Evolutionary conservation across 2,329 filamentous ascomycete genomes (phyloP).

Genomic region (Saccharata proteae): DNA sequence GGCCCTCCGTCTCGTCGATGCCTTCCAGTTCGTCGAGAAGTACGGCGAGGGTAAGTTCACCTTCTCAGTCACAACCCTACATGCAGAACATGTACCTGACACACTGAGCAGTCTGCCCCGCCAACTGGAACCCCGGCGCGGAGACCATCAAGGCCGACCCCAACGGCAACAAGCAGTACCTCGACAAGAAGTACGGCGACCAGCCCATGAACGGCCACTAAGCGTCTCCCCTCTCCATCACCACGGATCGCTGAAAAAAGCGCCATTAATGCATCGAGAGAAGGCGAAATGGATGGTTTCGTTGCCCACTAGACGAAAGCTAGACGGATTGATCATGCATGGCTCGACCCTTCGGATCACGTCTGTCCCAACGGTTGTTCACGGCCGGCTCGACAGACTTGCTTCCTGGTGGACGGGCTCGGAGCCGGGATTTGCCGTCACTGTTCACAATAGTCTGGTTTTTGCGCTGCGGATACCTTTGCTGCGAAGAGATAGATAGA

Average conservation of each 20-base stretch:
- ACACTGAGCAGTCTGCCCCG: conserved; percentile 25
- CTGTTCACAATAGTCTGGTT: too few relatives aligned
- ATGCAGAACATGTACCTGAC: neutral
- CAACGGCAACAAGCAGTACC: conserved; percentile 27
- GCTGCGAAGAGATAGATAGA: conserved; percentile 9
- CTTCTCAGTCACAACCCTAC: conserved; percentile 1
- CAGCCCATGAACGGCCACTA: conserved; percentile 9
- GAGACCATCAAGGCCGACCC: conserved; percentile 29
- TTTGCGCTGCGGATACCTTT: conserved; percentile 8
- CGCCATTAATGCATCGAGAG: too few relatives aligned
- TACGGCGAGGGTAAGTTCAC: conserved; percentile 24
- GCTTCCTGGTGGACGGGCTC: too few relatives aligned
- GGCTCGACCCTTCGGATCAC: too few relatives aligned
- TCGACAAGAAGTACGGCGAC: conserved; percentile 22
- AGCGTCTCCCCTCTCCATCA: conserved; percentile 1
- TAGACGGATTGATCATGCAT: too few relatives aligned
- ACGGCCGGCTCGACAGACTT: too few relatives aligned
- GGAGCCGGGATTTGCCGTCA: too few relatives aligned
- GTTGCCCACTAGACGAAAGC: too few relatives aligned
- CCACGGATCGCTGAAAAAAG: too few relatives aligned
- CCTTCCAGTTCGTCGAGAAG: conserved; percentile 34
- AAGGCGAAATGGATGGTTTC: too few relatives aligned
- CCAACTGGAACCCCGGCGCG: conserved; percentile 30
- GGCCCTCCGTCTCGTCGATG: conserved; percentile 44
- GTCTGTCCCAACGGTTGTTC: too few relatives aligned